phyloP scores from a whole-genome alignment of 1,284 basidiomycete species.

The Cystobasidium sp. region DNA sequence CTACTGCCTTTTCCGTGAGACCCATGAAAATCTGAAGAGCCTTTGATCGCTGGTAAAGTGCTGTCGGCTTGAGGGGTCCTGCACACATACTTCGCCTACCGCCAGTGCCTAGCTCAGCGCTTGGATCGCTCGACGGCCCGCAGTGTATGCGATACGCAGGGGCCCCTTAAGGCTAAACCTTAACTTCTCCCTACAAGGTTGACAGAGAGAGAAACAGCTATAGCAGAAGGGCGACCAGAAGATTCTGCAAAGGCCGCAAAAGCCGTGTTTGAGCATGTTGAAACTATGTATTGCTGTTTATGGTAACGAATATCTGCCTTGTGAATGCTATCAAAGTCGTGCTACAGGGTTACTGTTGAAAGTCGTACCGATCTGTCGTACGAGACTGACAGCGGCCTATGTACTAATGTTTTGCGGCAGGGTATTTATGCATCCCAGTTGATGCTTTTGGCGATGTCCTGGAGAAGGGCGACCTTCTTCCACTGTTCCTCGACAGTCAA shows the following conservation, averaged over 20 bases:
- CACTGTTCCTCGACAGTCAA: slow-evolving; percentile 54
- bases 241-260: background rate
- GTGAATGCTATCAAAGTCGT: slow-evolving; percentile 1
- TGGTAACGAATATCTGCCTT: background rate
- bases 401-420: background rate
- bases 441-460: slow-evolving; percentile 29
- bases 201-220: no score
- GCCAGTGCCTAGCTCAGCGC: no score
- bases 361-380: background rate
- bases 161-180: no score
- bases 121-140: no score
- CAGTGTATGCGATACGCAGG: no score
- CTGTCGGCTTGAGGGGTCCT: no score
- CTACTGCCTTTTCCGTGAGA: no score
- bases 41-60: no score
- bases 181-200: no score
- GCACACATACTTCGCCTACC: no score
- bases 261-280: slow-evolving; percentile 14
- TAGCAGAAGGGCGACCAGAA: background rate
- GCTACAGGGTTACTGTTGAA: slow-evolving; percentile 13
- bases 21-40: no score
- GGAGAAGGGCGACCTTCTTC: slow-evolving; percentile 49
- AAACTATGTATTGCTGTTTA: slow-evolving; percentile 31
- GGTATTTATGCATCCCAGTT: slow-evolving; percentile 25
- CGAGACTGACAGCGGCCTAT: background rate